Percentiles rank a stretch among this genome's conserved stretches.
phyloP scores from a whole-genome alignment of 2,329 filamentous ascomycete species.

The Pyricularia pennisetigena region DNA sequence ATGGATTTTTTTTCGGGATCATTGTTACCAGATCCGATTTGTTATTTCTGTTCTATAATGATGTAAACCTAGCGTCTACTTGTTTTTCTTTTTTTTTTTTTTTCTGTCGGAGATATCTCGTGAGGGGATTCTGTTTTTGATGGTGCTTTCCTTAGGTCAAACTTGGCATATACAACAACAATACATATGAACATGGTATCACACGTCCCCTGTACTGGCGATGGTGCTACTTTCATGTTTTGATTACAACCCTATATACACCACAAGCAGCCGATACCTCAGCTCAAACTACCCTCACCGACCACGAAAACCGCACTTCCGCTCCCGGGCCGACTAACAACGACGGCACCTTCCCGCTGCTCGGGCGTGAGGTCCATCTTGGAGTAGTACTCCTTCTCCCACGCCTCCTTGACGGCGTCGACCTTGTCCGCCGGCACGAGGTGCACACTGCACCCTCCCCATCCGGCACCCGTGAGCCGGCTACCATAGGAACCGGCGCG shows the following conservation, averaged over 20 bases:
- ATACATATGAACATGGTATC: background rate
- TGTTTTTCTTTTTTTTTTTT: too few species aligned
- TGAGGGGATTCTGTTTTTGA: background rate
- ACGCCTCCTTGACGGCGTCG: conserved; percentile 63
- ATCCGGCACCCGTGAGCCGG: conserved; percentile 83
- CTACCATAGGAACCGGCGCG: conserved; percentile 75
- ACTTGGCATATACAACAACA: background rate
- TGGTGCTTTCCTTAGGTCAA: background rate
- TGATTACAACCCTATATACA: background rate
- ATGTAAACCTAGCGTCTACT: background rate
- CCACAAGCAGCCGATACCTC: background rate
- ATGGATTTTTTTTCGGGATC: background rate
- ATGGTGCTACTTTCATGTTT: background rate
- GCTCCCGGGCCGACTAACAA: conserved; percentile 79
- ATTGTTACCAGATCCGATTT: background rate
- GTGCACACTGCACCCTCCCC: conserved; percentile 95
- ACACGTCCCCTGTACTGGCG: background rate
- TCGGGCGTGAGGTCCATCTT: conserved; percentile 57
- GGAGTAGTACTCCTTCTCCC: conserved; percentile 74
- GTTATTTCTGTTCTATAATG: background rate
- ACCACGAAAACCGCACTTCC: conserved; percentile 50
- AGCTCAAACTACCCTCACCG: conserved; percentile 13
- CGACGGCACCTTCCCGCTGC: conserved; percentile 68
- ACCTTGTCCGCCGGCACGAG: conserved; percentile 79
- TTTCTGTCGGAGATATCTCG: background rate